Percentiles rank a stretch among this genome's conserved stretches.
phyloP scores from a whole-genome alignment of 148 eudicot genomes.

The Rhododendron henanense region DNA sequence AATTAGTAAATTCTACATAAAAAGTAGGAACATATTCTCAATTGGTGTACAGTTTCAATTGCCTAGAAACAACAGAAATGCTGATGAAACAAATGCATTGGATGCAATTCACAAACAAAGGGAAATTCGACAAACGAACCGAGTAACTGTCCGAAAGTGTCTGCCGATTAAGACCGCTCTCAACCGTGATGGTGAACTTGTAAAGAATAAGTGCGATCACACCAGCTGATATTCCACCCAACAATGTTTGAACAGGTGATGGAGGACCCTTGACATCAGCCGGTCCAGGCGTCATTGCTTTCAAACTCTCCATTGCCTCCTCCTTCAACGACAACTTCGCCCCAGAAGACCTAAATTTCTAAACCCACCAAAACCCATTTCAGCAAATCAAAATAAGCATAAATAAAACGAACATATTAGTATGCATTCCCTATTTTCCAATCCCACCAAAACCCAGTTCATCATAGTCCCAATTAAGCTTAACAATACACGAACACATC shows the following conservation, averaged over 20 bases:
- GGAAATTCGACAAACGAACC: slow-evolving; percentile 38
- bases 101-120: not conserved
- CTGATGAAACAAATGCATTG: not conserved
- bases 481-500: not conserved
- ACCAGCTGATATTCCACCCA: slow-evolving; percentile 79
- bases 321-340: slow-evolving; percentile 61
- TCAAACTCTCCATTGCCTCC: slow-evolving; percentile 84
- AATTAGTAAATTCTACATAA: not conserved
- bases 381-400: slow-evolving; percentile 11
- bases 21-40: not conserved
- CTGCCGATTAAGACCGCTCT: slow-evolving; percentile 77
- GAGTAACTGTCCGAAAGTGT: slow-evolving; percentile 70
- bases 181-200: slow-evolving; percentile 80
- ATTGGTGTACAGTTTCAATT: not conserved
- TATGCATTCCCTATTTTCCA: not conserved
- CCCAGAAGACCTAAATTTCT: slow-evolving; percentile 82
- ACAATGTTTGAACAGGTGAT: slow-evolving; percentile 66
- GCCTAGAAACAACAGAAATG: not conserved
- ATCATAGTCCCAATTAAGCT: not conserved
- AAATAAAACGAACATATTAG: not conserved
- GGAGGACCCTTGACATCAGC: slow-evolving; percentile 46
- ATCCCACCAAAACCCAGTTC: slow-evolving; percentile 14
- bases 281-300: slow-evolving; percentile 53
- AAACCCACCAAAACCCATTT: slow-evolving; percentile 17
- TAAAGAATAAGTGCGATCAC: slow-evolving; percentile 81